phyloP scores from a whole-genome alignment of 352 stramenopile genomes.

The Pythium dissimile region DNA sequence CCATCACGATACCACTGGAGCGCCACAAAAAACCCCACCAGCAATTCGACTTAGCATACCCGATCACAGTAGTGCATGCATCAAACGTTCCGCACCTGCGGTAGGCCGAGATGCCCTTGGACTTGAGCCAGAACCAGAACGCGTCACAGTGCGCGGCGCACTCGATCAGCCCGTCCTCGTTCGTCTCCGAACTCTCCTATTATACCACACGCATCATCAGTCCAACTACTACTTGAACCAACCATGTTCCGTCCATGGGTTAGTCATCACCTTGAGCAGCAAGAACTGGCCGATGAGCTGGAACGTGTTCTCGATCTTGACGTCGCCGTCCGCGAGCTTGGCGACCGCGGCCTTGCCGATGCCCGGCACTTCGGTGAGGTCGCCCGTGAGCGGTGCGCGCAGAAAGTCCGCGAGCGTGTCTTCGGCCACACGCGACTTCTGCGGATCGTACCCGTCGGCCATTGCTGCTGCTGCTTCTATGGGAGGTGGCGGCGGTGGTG shows the following conservation, averaged over 20 bases:
- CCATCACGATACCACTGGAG: conserved; percentile 94
- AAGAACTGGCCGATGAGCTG: conserved; percentile 96
- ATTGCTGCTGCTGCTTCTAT: conserved; percentile 26
- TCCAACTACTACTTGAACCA: background rate
- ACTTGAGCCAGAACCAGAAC: conserved; percentile 97
- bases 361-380: conserved; percentile 93
- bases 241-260: background rate
- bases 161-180: conserved; percentile 87
- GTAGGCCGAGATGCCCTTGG: conserved; percentile 93
- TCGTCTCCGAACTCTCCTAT: conserved; percentile 81
- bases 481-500: too few species aligned
- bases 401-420: conserved; percentile 93
- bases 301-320: conserved; percentile 96
- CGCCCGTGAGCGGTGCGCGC: conserved; percentile 85
- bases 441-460: conserved; percentile 88
- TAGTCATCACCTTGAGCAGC: conserved; percentile 81
- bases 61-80: too few species aligned
- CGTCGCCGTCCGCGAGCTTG: conserved; percentile 82
- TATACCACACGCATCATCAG: conserved; percentile 34
- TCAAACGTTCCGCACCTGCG: conserved; percentile 54
- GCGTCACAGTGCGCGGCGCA: conserved; percentile 94
- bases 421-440: conserved; percentile 89
- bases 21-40: too few species aligned
- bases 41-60: background rate
- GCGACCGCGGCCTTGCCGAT: conserved; percentile 90